phyloP scores from a whole-genome alignment of 176 grass and related monocot genomes.

The Luzula sylvatica region DNA sequence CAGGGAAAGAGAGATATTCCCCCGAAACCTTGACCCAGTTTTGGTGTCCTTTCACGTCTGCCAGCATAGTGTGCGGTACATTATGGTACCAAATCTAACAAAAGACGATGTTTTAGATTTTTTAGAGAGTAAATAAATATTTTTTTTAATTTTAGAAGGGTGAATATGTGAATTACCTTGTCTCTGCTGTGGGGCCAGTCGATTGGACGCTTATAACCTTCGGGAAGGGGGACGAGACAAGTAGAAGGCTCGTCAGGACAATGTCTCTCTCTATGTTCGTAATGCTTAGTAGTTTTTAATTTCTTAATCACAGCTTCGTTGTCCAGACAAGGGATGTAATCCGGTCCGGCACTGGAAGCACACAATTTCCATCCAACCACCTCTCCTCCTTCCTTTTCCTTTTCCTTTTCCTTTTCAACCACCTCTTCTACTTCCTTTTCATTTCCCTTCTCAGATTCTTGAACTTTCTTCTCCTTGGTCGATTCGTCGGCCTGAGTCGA shows the following conservation, averaged over 20 bases:
- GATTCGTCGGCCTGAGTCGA: constrained; percentile 74
- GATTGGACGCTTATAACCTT: constrained; percentile 45
- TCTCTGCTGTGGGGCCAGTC: constrained; percentile 76
- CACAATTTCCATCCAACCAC: constrained; percentile 52
- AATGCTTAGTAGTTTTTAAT: constrained; percentile 50
- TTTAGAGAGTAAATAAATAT: too few species aligned
- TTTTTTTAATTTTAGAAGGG: too few species aligned
- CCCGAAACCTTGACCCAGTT: constrained; percentile 92
- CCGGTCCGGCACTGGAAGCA: constrained; percentile 47
- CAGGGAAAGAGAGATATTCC: constrained; percentile 79
- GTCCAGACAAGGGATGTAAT: constrained; percentile 96
- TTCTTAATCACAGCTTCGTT: constrained; percentile 63
- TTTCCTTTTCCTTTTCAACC: not conserved
- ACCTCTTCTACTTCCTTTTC: not conserved
- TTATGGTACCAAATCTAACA: constrained; percentile 81
- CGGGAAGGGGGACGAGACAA: constrained; percentile 66
- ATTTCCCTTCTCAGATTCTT: not conserved
- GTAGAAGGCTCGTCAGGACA: constrained; percentile 44
- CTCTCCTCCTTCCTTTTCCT: not conserved
- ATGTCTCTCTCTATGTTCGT: constrained; percentile 93
- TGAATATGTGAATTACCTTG: constrained; percentile 62
- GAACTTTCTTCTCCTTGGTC: constrained; percentile 54
- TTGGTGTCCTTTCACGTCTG: constrained; percentile 59
- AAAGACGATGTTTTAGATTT: too few species aligned
- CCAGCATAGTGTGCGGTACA: constrained; percentile 68